Evolutionary conservation across 2,329 filamentous ascomycete species (phyloP), one percentile per base, ranked within the genome.

Genomic region (Sodiomyces alkalinus): DNA sequence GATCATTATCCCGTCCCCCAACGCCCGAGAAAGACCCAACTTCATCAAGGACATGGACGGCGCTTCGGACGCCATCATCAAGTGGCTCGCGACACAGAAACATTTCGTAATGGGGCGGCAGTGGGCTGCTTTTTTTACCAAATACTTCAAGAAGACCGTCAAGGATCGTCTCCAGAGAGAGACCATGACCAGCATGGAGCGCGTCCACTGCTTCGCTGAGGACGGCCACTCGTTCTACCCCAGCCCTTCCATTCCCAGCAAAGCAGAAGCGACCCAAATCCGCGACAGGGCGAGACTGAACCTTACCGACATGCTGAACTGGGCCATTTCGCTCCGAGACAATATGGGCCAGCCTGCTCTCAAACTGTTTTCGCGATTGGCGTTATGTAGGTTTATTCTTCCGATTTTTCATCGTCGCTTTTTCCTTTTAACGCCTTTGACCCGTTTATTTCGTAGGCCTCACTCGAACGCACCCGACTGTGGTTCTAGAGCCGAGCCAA

Each of bases 331-430:
- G 14, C 44, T 62, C 3, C 39, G 49, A 3, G 33, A 46, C 1
- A 74, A 68, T 32, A 38, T 46, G 4, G 7, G 43, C 0, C 61
- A 74, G 33, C 50, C 60, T 0, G 50, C 57, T 5, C 47, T 66
- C 3, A 77, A 76, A 36, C 46, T 74, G 0, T 77, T 74, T 36
- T 64, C 68, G 1, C 60, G 71, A 7, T 60, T 74, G 21, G 46
- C 60, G 3, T 48, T 74, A 2, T 67, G 65, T 70, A 46, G 38
- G 49, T 37, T 9, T 8, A 13, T 9, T 12, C 10, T 13, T 4
- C 14, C 8, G 17, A 21, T 4, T 18, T 17, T 5, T 8, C n/a
- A n/a, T n/a, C n/a, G n/a, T n/a, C n/a, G n/a, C 1, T 5, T 4
- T 17, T 14, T 10, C 17, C 4, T n/a, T 19, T 23, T 40, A 33